Evolutionary conservation across 140 eudicot genomes (phyloP), one percentile per base, ranked within the genome.

Genomic region (Ambrosia hybrid): DNA sequence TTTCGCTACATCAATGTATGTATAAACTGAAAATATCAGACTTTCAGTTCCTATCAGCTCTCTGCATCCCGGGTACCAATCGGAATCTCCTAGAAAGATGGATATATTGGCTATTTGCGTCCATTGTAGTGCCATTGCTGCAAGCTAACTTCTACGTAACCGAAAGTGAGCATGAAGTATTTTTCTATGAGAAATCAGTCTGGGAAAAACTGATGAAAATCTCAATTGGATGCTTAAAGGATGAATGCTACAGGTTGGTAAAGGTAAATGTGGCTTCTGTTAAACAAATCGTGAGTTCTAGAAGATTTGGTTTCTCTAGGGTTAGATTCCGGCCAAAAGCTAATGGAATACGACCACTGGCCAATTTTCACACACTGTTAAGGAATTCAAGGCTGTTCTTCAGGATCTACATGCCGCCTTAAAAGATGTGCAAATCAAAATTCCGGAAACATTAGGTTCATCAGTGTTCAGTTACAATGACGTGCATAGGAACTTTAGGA

Each of bases 381-480:
- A 76, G 10, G 11, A 37, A 8, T 83, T 79, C 71, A 84, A 80
- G 84, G 61, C 97, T 70, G 99, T 85, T 55, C 93, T 94, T 75
- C 85, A 81, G 16, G 89, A 86, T 83, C 57, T 85, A 60, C 96
- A 87, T 67, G 88, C 77, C 5, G 85, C 82, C 7, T 66, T 94
- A 57, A 90, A 86, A 83, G 85, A 84, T 67, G 46, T 83, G 64
- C 83, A 75, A 63, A 9, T 57, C 16, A 70, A 58, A 48, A 77
- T 52, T 41, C 94, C 94, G 59, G 89, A 86, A 57, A 94, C 49
- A 64, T 76, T 92, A 59, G 97, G 99, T 2, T 88, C 95, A 2
- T 91, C 92, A 1, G 99, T 88, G 34, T 94, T 86, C 83, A 84
- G 83, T 83, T 94, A 91, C 67, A 83, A 83, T 68, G 99, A 94